Evolutionary conservation across 2,329 filamentous ascomycete species (phyloP).

Genomic region (Cladophialophora chaetospira): DNA sequence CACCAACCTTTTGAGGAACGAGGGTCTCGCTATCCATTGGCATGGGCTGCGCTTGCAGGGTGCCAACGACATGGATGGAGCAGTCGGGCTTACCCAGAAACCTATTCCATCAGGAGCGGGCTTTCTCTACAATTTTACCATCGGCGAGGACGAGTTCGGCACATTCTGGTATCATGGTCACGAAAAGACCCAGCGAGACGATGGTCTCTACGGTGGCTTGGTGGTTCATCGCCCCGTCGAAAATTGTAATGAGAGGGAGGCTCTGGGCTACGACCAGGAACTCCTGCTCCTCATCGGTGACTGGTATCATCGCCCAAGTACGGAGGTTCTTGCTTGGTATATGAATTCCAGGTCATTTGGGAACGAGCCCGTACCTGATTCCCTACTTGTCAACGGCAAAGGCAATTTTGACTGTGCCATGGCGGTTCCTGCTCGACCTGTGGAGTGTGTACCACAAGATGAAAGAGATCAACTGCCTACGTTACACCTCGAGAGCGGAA

Average conservation of each 20-base stretch:
- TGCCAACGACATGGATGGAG: conserved; percentile 73
- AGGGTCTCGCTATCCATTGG: conserved; percentile 63
- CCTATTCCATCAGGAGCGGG: conserved; percentile 63
- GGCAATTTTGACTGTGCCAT: conserved; percentile 55
- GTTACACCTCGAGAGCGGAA: conserved; percentile 32
- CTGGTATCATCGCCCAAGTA: conserved; percentile 51
- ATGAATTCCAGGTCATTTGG: conserved; percentile 47
- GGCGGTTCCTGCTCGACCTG: conserved; percentile 48
- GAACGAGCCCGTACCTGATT: conserved; percentile 67
- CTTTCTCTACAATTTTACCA: conserved; percentile 69
- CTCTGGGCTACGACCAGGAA: conserved; percentile 43
- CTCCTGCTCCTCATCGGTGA: conserved; percentile 52
- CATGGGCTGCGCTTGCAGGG: conserved; percentile 77
- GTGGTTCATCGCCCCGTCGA: conserved; percentile 63
- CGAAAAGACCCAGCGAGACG: conserved; percentile 63
- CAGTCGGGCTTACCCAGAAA: conserved; percentile 67
- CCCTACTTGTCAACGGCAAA: conserved; percentile 67
- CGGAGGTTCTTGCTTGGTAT: conserved; percentile 48
- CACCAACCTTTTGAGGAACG: conserved; percentile 38
- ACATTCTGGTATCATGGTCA: conserved; percentile 71
- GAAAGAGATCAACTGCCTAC: conserved; percentile 34
- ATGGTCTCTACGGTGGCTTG: conserved; percentile 67
- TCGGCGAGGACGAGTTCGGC: conserved; percentile 53
- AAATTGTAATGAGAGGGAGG: conserved; percentile 31
- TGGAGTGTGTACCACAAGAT: conserved; percentile 44